Base-by-base conservation (phyloP, 768 basidiomycete species). In the Leccinum longicurvipes region DNA sequence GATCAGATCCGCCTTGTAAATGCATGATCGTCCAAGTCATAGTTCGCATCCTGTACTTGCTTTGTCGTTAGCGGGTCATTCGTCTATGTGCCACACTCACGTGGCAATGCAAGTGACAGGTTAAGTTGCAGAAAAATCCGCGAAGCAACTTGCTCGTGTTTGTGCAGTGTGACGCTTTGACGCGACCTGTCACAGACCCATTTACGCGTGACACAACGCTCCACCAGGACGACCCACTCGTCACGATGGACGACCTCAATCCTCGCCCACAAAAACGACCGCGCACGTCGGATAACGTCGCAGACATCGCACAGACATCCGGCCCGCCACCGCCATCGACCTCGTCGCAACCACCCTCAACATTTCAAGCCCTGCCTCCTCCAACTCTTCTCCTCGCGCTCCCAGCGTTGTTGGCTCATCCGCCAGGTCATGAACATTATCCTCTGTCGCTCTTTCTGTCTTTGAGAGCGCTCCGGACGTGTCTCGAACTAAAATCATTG, bases 381-480 rank as follows among this genome's bases (percentile, higher is more conserved):
- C 72, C 77, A 6, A 64, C 76, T 8, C 76, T 90, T 19, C 79
- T 90, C 24, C 76, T 90, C 7, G 76, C 81, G 5, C 73, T 91
- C 3, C 88, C 89, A 2, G 69, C 71, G 0, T 66, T 90, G 21
- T 69, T 91, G 15, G 66, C 77, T 1, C 85, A 86, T 54, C 89
- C 88, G 4, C 86, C 88, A 4, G 80, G 77, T 2, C 85, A 89
- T 61, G 74, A 67, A 15, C 65, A 74, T 27, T 82, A 91, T 64
- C 60, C 77, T 0, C 72, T 77, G 7, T 83, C 87, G 0, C 74
- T 89, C 1, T 75, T 73, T 23, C 61, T 88, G 5, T 84, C 88
- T 0, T 65, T 83, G 2, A 67, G 75, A 45, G 82, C 89, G 0
- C 64, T 90, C 10, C 71, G 80, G 44, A 78, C 75, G 60, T 87